Percentiles rank a stretch among this genome's conserved stretches.
Evolutionary conservation across 768 basidiomycete genomes (phyloP).

Genomic region (Tylopilus subfusipes): DNA sequence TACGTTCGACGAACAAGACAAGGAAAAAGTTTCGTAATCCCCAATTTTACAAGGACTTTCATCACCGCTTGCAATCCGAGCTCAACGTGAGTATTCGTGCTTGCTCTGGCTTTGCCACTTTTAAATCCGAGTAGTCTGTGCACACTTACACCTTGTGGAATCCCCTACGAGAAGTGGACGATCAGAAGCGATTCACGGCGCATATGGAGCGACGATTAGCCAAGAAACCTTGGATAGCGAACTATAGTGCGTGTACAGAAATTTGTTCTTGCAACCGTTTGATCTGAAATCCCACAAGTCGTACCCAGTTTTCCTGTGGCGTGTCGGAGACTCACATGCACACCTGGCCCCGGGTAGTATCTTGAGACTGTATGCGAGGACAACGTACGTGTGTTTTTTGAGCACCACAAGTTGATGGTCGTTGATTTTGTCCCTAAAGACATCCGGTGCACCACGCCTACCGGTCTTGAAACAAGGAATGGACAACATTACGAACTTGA

Average conservation of each 20-base stretch:
- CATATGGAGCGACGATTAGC: constrained; percentile 49
- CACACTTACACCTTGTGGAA: constrained; percentile 42
- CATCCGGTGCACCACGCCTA: constrained; percentile 49
- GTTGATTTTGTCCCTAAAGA: constrained; percentile 47
- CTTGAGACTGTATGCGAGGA: constrained; percentile 61
- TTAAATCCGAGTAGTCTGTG: constrained; percentile 17
- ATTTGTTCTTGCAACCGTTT: not conserved
- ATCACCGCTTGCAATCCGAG: constrained; percentile 44
- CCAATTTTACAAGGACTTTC: constrained; percentile 45
- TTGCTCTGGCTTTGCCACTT: not conserved
- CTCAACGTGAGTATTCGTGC: constrained; percentile 34
- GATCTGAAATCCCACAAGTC: constrained; percentile 21
- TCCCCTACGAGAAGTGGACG: constrained; percentile 31
- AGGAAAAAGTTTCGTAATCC: constrained; percentile 47
- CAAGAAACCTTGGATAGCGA: constrained; percentile 59
- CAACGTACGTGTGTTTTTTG: constrained; percentile 35
- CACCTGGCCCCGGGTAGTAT: constrained; percentile 67
- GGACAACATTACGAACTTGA: constrained; percentile 54
- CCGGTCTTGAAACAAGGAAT: constrained; percentile 55
- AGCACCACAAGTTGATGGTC: not conserved
- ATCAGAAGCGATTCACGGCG: constrained; percentile 36
- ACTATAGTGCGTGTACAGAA: constrained; percentile 29
- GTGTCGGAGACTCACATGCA: constrained; percentile 64
- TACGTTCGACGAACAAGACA: constrained; percentile 49
- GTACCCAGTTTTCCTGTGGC: constrained; percentile 56